Conservation (phyloP, 2,329 filamentous ascomycete genomes). For the Fusarium anguioides region DNA sequence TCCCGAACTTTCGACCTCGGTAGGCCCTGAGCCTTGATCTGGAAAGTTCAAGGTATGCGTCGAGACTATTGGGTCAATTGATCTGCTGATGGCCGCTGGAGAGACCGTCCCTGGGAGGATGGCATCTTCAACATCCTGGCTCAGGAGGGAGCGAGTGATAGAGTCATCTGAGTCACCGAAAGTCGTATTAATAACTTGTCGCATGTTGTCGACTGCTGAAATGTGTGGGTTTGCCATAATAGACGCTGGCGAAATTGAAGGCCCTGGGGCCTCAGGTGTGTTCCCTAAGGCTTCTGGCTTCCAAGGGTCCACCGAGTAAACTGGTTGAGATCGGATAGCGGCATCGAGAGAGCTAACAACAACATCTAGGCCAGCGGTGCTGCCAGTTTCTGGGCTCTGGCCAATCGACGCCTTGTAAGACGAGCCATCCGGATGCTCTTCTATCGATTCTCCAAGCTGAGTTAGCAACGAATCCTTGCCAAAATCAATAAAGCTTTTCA, state of each 20-base stretch:
- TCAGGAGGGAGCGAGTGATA: slow-evolving; percentile 36
- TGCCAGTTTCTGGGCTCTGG: neutral
- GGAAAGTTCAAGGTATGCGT: slow-evolving; percentile 37
- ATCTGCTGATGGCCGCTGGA: slow-evolving; percentile 53
- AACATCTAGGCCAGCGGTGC: slow-evolving; percentile 11
- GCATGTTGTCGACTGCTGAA: slow-evolving; percentile 39
- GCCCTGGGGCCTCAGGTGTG: slow-evolving; percentile 32
- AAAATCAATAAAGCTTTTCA: slow-evolving; percentile 42
- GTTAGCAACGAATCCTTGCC: slow-evolving; percentile 26
- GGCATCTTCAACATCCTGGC: slow-evolving; percentile 29
- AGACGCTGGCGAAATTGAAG: slow-evolving; percentile 45
- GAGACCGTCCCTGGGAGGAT: slow-evolving; percentile 50
- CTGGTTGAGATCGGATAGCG: slow-evolving; percentile 32
- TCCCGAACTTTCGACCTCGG: slow-evolving; percentile 38
- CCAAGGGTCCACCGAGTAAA: slow-evolving; percentile 40
- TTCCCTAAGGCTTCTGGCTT: slow-evolving; percentile 40
- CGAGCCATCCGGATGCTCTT: slow-evolving; percentile 6
- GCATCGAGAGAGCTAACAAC: slow-evolving; percentile 30
- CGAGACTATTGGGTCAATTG: slow-evolving; percentile 39
- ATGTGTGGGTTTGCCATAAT: slow-evolving; percentile 39
- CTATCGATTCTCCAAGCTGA: slow-evolving; percentile 18
- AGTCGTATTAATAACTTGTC: slow-evolving; percentile 32
- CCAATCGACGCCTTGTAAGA: slow-evolving; percentile 9
- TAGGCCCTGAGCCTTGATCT: slow-evolving; percentile 30
- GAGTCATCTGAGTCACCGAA: slow-evolving; percentile 34